Base-by-base conservation (phyloP, 768 basidiomycete genomes). In the Trametes punicea region DNA sequence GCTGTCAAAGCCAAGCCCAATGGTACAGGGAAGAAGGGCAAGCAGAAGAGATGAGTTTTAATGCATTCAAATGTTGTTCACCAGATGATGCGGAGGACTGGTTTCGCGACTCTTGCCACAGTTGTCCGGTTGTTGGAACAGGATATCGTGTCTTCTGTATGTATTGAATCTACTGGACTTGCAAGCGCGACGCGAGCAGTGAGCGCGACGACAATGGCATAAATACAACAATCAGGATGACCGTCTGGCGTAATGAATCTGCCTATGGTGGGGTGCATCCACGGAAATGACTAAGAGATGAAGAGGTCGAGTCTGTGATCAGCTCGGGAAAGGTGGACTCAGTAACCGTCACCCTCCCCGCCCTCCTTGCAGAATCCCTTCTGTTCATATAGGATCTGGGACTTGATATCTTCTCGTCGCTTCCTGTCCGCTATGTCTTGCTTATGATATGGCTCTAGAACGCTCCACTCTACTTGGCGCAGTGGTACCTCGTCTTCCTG, bases 321-420 rank as follows among this genome's bases (percentile, higher is more conserved):
- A 7, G 40, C 18, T 15, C 16, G 31, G 26, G 6, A 6, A 11
- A 40, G 46, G 31, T 27, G 53, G 29, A 25, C 13, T 79, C 73
- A 97, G 71, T 98, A 98, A 10, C 93, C 93, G 70, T 98, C 96
- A 7, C 95, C 95, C 74, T 98, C 96, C 33, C 93, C 91, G 10
- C 93, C 94, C 70, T 98, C 96, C 69, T 87, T 92, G 68, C 87
- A 93, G 71, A 96, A 98, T 2, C 96, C 96, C 62, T 85, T 84
- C 69, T 90, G 79, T 68, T 90, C 84, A 64, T 81, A 90, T 55
- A 98, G 74, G 38, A 96, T 80, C 64, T 90, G 81, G 30, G 93
- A 84, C 71, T 92, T 93, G 66, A 75, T 71, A 53, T 92, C 88
- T 63, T 97, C 95, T n/a, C 84, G 81, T 50, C 80, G 76, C 67